Evolutionary conservation across 192 early-diverging fungal species (phyloP), one percentile per base, ranked within the genome.

Genomic region (Thamnidium elegans): DNA sequence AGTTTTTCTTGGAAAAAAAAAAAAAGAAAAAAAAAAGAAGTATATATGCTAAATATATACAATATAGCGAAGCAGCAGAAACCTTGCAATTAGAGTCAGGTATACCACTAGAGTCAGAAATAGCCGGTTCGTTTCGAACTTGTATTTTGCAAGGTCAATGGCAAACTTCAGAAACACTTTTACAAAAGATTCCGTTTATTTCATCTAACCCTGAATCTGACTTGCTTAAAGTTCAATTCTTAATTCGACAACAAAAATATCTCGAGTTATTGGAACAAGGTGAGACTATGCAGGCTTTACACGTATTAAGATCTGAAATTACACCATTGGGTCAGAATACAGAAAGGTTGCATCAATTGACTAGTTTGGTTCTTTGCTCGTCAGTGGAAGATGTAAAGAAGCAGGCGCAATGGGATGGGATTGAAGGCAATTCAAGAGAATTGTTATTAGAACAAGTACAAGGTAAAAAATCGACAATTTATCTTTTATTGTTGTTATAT

Each of bases 191-290:
- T 36, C 30, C 68, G 0, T 50, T 70, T 14, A 19, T 52, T 10
- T 47, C 56, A 15, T 19, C 44, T 8, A 36, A 63, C 3, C 34
- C 20, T 58, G 31, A 66, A 5, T 36, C 21, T 7, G 19, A 63
- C 9, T 19, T 43, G 17, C n/a, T 53, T 14, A 61, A 75, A 45
- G 84, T 87, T 26, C 76, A 70, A 63, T 95, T 96, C 69, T 76
- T 94, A 30, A 82, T 96, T 56, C 80, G 91, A 53, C 78, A 89
- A 50, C 97, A 99, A 81, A 93, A 94, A 70, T 99, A 87, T 65
- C 72, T 97, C 26, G 97, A 99, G 72, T 72, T 90, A 4, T 66
- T 99, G 36, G 93, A 95, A 75, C 65, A 68, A 5, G 70, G 81
- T 45, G 58, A 89, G 42, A 82, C 87, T 3, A 86, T 90, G 63